These are phyloP conservation scores for Pestalotiopsis sp. DNA, from an alignment of 2,329 filamentous ascomycete species.

Conservation along the genomic window DNA sequence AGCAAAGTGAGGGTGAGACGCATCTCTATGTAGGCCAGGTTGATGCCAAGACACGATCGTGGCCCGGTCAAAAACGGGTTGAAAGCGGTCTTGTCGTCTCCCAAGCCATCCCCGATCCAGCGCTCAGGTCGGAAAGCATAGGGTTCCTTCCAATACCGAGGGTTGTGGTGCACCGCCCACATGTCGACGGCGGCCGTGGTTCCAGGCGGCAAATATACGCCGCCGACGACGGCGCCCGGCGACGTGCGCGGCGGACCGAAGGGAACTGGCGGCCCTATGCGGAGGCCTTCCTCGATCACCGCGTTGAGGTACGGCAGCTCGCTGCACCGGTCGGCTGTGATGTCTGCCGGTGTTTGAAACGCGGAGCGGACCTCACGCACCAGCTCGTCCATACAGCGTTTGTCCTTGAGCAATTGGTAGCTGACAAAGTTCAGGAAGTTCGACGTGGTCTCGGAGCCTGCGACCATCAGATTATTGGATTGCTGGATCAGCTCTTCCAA, in stretches of 20 bases:
- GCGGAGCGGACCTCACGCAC: background rate
- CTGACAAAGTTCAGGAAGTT: background rate
- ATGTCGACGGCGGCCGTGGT: slow-evolving; percentile 41
- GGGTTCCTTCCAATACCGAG: slow-evolving; percentile 1
- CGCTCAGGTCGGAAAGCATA: slow-evolving; percentile 16
- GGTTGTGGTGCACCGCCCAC: slow-evolving; percentile 29
- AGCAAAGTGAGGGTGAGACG: slow-evolving; percentile 37
- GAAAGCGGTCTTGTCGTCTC: slow-evolving; percentile 13
- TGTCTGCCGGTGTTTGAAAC: background rate
- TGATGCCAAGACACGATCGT: slow-evolving; percentile 21
- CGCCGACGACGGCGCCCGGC: slow-evolving; percentile 21
- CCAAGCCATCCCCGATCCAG: slow-evolving; percentile 8
- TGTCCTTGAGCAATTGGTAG: background rate
- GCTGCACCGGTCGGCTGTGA: slow-evolving; percentile 13
- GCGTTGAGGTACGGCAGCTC: slow-evolving; percentile 30
- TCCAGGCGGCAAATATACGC: slow-evolving; percentile 14
- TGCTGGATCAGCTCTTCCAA: slow-evolving; percentile 25
- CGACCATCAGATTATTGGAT: slow-evolving; percentile 15
- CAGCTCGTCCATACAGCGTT: background rate
- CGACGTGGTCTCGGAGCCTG: slow-evolving; percentile 15
- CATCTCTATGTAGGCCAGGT: slow-evolving; percentile 37
- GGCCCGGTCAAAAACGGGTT: slow-evolving; percentile 20
- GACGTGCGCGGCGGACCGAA: slow-evolving; percentile 28
- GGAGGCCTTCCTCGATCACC: slow-evolving; percentile 30
- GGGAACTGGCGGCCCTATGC: slow-evolving; percentile 31